phyloP scores from a whole-genome alignment of 2,329 filamentous ascomycete genomes.

The Pestalotiopsis sp. region DNA sequence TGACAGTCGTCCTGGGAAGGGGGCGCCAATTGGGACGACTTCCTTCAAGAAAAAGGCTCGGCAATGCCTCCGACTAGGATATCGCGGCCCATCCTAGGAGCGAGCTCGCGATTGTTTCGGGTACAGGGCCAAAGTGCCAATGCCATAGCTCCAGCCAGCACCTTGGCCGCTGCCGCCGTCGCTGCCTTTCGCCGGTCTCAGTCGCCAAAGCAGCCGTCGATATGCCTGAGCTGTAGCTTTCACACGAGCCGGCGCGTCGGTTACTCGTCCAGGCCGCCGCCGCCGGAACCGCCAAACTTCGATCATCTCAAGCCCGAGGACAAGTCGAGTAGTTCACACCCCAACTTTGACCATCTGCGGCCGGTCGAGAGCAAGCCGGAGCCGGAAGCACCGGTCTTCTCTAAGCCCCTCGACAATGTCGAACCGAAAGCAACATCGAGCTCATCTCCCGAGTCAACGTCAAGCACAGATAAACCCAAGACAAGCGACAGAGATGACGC shows the following conservation, averaged over 20 bases:
- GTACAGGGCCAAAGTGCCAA: constrained; percentile 5
- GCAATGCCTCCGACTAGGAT: constrained; percentile 13
- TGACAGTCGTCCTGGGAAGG: not conserved
- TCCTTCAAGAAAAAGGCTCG: not conserved
- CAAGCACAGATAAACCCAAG: not conserved
- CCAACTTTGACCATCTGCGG: not conserved
- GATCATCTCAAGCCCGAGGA: constrained; percentile 5
- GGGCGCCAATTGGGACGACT: not conserved
- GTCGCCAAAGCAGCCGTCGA: constrained; percentile 13
- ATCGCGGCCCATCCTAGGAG: constrained; percentile 13
- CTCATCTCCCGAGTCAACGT: constrained; percentile 12
- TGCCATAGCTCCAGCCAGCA: not conserved
- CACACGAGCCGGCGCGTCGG: constrained; percentile 21
- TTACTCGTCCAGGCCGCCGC: constrained; percentile 24
- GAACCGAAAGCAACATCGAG: constrained; percentile 11
- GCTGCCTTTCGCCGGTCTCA: constrained; percentile 11
- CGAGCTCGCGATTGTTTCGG: constrained; percentile 10
- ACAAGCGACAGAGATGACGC: not conserved
- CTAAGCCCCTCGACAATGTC: not conserved
- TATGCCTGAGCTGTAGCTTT: constrained; percentile 30
- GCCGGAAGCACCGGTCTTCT: not conserved
- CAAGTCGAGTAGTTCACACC: not conserved
- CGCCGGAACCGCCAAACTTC: constrained; percentile 13
- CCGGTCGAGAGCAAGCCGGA: constrained; percentile 7
- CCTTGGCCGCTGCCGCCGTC: constrained; percentile 19